These are phyloP conservation scores for Lachancea dasiensis DNA, from an alignment of 805 yeast genomes.

Conservation along the genomic window DNA sequence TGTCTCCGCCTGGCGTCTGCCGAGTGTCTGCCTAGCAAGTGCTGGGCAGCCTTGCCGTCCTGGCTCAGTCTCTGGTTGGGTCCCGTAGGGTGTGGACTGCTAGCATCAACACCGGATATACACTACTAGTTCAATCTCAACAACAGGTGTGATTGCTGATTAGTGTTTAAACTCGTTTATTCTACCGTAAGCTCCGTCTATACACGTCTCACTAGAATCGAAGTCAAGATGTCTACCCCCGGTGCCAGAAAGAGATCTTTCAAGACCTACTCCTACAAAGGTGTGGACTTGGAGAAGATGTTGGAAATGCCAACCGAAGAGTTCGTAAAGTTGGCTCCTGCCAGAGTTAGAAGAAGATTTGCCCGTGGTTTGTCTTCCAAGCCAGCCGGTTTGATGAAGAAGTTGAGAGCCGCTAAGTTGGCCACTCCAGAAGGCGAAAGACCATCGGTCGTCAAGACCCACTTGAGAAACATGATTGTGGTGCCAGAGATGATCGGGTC, in stretches of 20 bases:
- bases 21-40: not conserved
- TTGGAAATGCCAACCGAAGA: conserved; percentile 94
- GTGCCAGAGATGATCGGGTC: conserved; percentile 99
- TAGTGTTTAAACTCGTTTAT: not conserved
- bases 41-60: not conserved
- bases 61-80: too few species aligned
- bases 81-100: too few species aligned
- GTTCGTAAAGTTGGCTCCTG: conserved; percentile 91
- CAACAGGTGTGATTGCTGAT: too few species aligned
- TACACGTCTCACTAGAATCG: conserved; percentile 3
- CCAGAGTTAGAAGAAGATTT: conserved; percentile 99
- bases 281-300: conserved; percentile 93
- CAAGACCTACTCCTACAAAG: conserved; percentile 97
- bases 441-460: conserved; percentile 98
- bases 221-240: conserved; percentile 29
- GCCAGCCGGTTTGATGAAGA: conserved; percentile 94
- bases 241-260: conserved; percentile 76
- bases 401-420: conserved; percentile 95
- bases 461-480: conserved; percentile 96
- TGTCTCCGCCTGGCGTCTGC: too few species aligned
- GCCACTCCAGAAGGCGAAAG: conserved; percentile 88
- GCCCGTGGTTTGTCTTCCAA: conserved; percentile 93
- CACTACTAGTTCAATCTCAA: not conserved
- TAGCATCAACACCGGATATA: too few species aligned
- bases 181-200: not conserved